Percentiles rank a stretch among this genome's conserved stretches.
phyloP scores from a whole-genome alignment of 306 rosid species.

The Rosa chinensis region DNA sequence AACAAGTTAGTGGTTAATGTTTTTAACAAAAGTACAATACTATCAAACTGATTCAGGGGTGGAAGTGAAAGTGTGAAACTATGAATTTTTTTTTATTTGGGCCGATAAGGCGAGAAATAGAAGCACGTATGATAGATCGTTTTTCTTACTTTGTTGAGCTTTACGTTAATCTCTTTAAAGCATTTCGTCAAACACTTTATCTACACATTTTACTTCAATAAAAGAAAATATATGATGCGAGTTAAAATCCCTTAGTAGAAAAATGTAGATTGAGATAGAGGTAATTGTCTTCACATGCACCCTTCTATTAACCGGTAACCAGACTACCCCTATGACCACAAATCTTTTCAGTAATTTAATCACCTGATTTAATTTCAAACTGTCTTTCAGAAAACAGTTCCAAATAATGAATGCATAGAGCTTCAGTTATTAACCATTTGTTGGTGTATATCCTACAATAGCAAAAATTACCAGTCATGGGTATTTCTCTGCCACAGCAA shows the following conservation, averaged over 20 bases:
- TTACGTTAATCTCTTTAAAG: background rate
- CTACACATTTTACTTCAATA: background rate
- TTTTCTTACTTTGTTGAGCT: background rate
- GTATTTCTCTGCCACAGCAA: constrained; percentile 35
- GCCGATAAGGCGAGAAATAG: background rate
- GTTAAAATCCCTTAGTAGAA: background rate
- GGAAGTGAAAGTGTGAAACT: background rate
- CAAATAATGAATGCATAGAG: background rate
- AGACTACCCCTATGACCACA: background rate
- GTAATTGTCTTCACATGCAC: background rate
- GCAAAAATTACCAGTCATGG: constrained; percentile 44
- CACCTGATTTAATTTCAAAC: background rate
- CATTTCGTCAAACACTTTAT: background rate
- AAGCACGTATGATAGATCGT: background rate
- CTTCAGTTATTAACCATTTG: constrained; percentile 42
- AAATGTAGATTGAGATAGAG: background rate
- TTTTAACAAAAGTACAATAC: background rate
- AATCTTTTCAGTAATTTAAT: background rate
- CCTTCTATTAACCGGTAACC: background rate
- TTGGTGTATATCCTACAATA: constrained; percentile 44
- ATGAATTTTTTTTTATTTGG: background rate
- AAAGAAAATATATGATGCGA: background rate
- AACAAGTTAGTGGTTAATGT: constrained; percentile 1
- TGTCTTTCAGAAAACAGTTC: background rate
- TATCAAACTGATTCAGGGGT: background rate